These are phyloP conservation scores for Fibroporia radiculosa DNA, from an alignment of 768 basidiomycete species.

Conservation along the genomic window DNA sequence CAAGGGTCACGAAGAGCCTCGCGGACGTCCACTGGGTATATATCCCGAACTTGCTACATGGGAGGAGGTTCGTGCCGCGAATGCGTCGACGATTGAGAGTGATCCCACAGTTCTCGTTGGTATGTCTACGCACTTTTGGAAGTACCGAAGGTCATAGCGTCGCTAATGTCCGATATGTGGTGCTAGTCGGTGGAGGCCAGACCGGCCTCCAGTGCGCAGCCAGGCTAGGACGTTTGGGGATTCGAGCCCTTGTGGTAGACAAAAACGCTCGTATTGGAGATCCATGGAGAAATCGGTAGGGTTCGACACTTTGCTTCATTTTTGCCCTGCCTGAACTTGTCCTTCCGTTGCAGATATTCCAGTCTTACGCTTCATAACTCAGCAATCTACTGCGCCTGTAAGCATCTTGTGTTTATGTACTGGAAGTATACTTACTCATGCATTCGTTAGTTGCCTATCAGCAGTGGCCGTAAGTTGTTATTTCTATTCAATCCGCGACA, in stretches of 20 bases:
- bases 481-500: slow-evolving; percentile 16
- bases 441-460: slow-evolving; percentile 29
- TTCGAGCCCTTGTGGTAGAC: slow-evolving; percentile 32
- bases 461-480: slow-evolving; percentile 24
- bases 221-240: slow-evolving; percentile 31
- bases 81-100: slow-evolving; percentile 28
- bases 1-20: slow-evolving; percentile 27
- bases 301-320: neutral
- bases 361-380: slow-evolving; percentile 33
- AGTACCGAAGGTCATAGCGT: too few relatives aligned
- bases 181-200: slow-evolving; percentile 35
- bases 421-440: neutral
- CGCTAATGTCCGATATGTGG: neutral
- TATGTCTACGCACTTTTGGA: slow-evolving; percentile 12
- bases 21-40: slow-evolving; percentile 20
- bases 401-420: neutral
- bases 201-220: slow-evolving; percentile 35
- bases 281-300: slow-evolving; percentile 41
- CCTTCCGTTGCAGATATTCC: slow-evolving; percentile 22
- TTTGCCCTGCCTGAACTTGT: neutral
- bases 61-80: slow-evolving; percentile 14
- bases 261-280: slow-evolving; percentile 29
- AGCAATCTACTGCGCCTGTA: slow-evolving; percentile 15
- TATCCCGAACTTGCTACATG: slow-evolving; percentile 31
- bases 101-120: slow-evolving; percentile 34